Conservation (phyloP, 129 eudicot genomes). For the Flaveria ramosissima region DNA sequence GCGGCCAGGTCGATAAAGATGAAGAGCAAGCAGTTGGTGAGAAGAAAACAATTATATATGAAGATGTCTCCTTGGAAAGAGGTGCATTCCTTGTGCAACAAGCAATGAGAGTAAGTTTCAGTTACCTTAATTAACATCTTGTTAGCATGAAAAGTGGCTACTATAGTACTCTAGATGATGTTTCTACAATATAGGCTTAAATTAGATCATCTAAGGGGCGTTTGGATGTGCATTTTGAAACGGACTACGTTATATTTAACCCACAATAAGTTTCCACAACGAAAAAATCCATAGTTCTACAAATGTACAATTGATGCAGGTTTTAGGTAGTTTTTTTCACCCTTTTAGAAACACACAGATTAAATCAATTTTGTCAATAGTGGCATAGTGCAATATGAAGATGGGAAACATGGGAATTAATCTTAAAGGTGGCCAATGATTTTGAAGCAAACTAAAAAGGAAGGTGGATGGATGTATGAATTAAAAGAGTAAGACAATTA, state of each 20-base stretch:
- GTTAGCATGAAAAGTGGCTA: neutral
- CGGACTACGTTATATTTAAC: neutral
- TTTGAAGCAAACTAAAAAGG: neutral
- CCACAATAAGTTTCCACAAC: neutral
- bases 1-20: constrained; percentile 55
- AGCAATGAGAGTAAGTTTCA: constrained; percentile 83
- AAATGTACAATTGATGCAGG: neutral
- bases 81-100: constrained; percentile 94
- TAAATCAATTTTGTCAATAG: neutral
- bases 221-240: neutral
- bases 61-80: constrained; percentile 91
- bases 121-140: constrained; percentile 16
- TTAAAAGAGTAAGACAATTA: neutral
- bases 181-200: neutral
- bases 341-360: neutral
- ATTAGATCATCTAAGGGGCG: neutral
- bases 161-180: neutral
- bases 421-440: neutral
- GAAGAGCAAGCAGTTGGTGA: constrained; percentile 52
- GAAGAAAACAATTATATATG: constrained; percentile 73
- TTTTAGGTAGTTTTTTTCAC: neutral
- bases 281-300: neutral
- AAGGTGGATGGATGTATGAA: neutral
- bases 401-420: neutral
- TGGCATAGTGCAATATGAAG: neutral